Base-by-base conservation (phyloP, 768 basidiomycete genomes). In the Panellus pusillus region DNA sequence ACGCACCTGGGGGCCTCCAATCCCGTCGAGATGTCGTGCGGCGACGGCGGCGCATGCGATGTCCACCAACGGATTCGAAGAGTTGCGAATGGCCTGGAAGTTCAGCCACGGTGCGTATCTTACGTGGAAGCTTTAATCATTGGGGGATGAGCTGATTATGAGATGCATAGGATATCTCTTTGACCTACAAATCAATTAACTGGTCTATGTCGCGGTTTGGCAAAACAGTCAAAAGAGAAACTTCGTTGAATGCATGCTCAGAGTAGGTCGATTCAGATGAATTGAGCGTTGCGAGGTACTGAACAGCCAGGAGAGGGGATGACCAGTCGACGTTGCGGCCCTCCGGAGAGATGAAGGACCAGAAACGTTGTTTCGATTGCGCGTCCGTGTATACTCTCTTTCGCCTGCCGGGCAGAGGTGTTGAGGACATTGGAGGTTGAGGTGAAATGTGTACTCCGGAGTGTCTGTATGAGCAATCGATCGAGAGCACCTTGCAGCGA, bases 251-350 rank as follows among this genome's bases (percentile, higher is more conserved):
- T 6, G 35, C 37, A n/a, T 44, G 47, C 17, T 37, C 41, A 18
- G 35, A 3, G 8, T 45, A 4, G 2, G 29, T 18, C 31, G 29
- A 2, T 9, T n/a, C 17, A 9, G 9, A 3, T 2, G 31, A 4
- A n/a, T 40, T 41, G 9, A 43, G 24, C 11, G 45, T 43, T 20
- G 41, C 44, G 6, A 59, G 39, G 2, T 44, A 36, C 6, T 52
- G 53, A 7, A 60, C 47, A 1, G 54, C 54, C 19, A 44, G 37
- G 31, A 68, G 56, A 14, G 70, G 65, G 17, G 68, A 65, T 11
- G 67, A 61, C 44, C 67, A 42, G 44, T 67, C 67, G 29, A 70
- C 53, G 13, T 43, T 9, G 9, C 40, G 14, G 14, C 31, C 31
- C 17, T 43, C 39, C 4, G 45, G 20, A 3, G 28, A 27, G 18